phyloP scores from a whole-genome alignment of 805 yeast species.

The Dipodascus albidus region DNA sequence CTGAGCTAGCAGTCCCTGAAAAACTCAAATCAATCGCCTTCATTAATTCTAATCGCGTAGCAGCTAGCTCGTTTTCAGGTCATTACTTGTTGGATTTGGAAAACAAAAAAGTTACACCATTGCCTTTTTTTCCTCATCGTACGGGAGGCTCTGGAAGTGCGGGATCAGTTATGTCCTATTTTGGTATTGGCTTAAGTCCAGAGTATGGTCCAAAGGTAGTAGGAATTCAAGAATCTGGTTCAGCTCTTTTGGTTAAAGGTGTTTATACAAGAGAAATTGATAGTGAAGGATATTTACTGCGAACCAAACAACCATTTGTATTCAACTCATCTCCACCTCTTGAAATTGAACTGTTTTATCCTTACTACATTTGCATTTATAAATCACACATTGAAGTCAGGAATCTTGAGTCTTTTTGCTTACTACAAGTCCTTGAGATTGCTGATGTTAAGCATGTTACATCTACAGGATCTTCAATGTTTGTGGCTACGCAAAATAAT shows the following conservation, averaged over 20 bases:
- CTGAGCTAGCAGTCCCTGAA: conserved; percentile 22
- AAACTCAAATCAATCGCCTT: conserved; percentile 17
- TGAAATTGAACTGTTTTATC: conserved; percentile 27
- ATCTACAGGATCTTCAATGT: conserved; percentile 20
- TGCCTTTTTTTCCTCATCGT: conserved; percentile 1
- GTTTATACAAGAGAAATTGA: conserved; percentile 6
- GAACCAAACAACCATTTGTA: conserved; percentile 8
- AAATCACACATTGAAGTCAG: conserved; percentile 27
- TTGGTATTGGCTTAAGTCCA: background rate
- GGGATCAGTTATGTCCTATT: background rate
- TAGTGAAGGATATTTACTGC: conserved; percentile 6
- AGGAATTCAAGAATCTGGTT: conserved; percentile 2
- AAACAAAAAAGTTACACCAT: background rate
- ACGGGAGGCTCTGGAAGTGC: background rate
- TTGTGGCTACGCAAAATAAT: conserved; percentile 21
- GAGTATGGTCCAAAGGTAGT: conserved; percentile 4
- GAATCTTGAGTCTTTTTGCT: conserved; percentile 27
- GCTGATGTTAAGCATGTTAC: conserved; percentile 14
- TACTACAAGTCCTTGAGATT: conserved; percentile 26
- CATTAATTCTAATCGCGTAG: conserved; percentile 13
- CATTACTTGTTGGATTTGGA: conserved; percentile 15
- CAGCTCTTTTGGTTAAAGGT: conserved; percentile 9
- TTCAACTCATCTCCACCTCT: conserved; percentile 21
- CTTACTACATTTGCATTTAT: conserved; percentile 28
- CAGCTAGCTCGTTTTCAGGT: conserved; percentile 19